These are phyloP conservation scores for Epichloe hybrida DNA, from an alignment of 2,329 filamentous ascomycete genomes.

Conservation along the genomic window DNA sequence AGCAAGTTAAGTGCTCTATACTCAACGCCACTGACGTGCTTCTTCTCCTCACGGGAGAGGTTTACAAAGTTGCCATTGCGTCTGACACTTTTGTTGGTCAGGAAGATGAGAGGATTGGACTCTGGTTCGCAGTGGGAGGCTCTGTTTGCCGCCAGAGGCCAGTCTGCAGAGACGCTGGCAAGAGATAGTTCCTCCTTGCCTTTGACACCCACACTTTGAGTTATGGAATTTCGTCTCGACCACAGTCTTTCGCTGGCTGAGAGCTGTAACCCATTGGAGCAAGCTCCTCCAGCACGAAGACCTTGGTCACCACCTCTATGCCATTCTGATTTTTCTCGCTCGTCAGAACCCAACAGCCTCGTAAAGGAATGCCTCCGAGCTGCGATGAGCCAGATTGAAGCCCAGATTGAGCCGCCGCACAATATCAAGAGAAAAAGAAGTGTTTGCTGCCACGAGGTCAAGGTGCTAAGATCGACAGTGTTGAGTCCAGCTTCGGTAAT, in stretches of 20 bases:
- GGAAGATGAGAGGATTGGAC: background rate
- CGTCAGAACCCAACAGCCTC: constrained; percentile 40
- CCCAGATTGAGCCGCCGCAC: constrained; percentile 52
- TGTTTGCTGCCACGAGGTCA: constrained; percentile 57
- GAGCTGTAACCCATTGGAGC: background rate
- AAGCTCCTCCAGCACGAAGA: background rate
- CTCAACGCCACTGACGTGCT: constrained; percentile 25
- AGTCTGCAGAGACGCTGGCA: background rate
- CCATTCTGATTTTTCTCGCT: background rate
- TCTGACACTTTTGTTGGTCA: constrained; percentile 17
- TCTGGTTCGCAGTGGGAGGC: background rate
- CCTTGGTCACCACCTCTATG: background rate
- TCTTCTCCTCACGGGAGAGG: constrained; percentile 37
- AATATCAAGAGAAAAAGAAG: constrained; percentile 52
- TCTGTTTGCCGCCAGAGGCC: background rate
- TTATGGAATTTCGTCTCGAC: background rate
- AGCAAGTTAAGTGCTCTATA: constrained; percentile 49
- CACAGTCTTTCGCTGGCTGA: background rate
- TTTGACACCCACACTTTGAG: background rate
- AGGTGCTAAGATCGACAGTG: constrained; percentile 46
- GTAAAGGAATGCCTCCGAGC: constrained; percentile 50
- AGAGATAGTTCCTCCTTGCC: too few species aligned
- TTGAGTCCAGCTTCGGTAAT: constrained; percentile 57
- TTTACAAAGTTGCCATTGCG: constrained; percentile 43
- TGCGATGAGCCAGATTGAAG: constrained; percentile 50